Evolutionary conservation across 129 eudicot genomes (phyloP), one percentile per base, ranked within the genome.

Genomic region (Erigeron canadensis): DNA sequence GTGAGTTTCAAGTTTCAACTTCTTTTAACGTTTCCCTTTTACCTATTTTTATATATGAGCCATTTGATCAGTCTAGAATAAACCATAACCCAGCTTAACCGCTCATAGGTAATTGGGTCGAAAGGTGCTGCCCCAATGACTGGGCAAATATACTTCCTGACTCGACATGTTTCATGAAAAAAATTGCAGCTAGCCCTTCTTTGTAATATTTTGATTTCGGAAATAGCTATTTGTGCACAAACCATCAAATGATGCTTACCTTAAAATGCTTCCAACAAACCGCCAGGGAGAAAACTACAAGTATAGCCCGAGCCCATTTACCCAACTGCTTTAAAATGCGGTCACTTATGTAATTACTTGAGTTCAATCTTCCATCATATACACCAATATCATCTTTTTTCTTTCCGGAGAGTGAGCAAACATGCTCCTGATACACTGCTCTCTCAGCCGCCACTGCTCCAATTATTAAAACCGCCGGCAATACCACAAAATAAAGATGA

Each of bases 191-290:
- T 28, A 28, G 34, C 34, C 34, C 34, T 28, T 28, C 34, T 28
- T 28, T 28, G 34, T 28, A 28, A 28, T 1, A 0, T 28, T 28
- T 28, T 28, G 34, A 28, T 0, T 28, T 28, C 34, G 34, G 34
- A 0, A 28, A 28, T 1, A 28, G 34, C 34, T 28, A 8, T 39
- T 21, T 40, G 34, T 60, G 12, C 21, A 60, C 65, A 23, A 28
- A 12, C 10, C 15, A 44, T 38, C 53, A 73, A 68, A 58, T 19
- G 51, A 74, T 63, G 23, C 77, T 39, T 83, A 87, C 98, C 96
- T 68, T 84, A 57, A 73, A 84, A 89, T 94, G 98, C 85, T 69
- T 89, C 87, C 87, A 89, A 82, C 85, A 80, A 71, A 94, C 84
- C 38, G 80, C 88, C 69, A 89, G 59, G 50, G 88, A 80, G 46